Evolutionary conservation across 768 basidiomycete species (phyloP), one percentile per base, ranked within the genome.

Genomic region (Leccinum barrowsii): DNA sequence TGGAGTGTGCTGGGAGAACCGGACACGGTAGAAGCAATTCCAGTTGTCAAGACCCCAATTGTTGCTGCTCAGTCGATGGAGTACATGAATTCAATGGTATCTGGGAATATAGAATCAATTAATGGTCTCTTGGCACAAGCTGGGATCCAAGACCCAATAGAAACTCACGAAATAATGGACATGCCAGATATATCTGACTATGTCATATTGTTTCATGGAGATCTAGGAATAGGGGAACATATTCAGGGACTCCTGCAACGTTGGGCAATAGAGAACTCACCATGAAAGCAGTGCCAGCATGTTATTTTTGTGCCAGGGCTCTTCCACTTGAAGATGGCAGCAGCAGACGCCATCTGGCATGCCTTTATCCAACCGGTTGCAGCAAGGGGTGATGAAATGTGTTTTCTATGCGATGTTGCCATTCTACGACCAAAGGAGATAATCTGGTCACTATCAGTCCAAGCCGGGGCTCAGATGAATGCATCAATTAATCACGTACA

Each of bases 391-490:
- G 65, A 66, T 21, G 56, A 56, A 4, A 65, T 40, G 1, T 55
- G 65, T 22, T 48, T 74, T 0, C 63, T 72, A 32, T 21, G 59
- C 6, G 63, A 68, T 48, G 59, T 74, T 7, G 61, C 49, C 4
- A 24, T 52, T 0, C 35, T 75, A 3, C 67, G 66, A 0, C 75
- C 73, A 5, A 66, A 68, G 19, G 71, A 77, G 58, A 75, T 67
- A 24, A 24, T 24, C 24, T 1, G 67, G 63, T 0, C 76, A 71
- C 40, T 70, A 73, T 50, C 62, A 48, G 11, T 40, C 63, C 2
- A 73, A 75, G n/a, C 76, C 75, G 0, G 70, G 70, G 1, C 78
- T 78, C 58, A 63, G 67, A 0, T 46, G 63, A 4, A 77, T 75
- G 67, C 77, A 79, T 44, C 64, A 78, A 30, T 46, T 75, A 1